Base-by-base conservation (phyloP, 257 asterid species). In the Solanum megistacrolobum region DNA sequence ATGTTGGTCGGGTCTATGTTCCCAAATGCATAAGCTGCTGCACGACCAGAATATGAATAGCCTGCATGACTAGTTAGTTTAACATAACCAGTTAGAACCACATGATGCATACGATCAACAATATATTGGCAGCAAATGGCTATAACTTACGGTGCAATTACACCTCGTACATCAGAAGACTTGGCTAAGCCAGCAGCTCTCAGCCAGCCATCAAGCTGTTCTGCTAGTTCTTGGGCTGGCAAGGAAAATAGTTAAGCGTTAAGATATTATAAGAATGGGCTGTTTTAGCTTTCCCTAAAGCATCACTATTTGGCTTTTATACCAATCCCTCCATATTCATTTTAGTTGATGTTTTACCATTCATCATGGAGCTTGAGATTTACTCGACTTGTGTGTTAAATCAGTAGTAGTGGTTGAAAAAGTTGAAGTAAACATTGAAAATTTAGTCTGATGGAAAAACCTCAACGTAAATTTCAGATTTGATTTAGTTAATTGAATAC, bases 11-110 rank as follows among this genome's bases (percentile, higher is more conserved):
- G 99, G 87, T 97, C 95, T 43, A 97, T 97, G 90, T 94, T 96
- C 79, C 98, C 99, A 92, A 97, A 97, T 29, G 99, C 99, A 89
- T 92, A 97, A 89, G 99, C 99, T 62, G 99, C 99, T 41, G 99
- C 99, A 75, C 96, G 95, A 43, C 99, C 99, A 65, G 99, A 97
- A 90, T 97, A 97, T 5, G 99, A 96, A 87, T 96, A 97, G 90
- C 99, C 99, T 92, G 99, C 99, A 94, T 97, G 99, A 92, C 99
- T 97, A 91, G 85, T 88, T 75, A 89, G 85, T 74, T 88, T 76
- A 89, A 90, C 46, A 88, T n/a, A 79, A 88, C 87, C 88, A 88
- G 79, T 71, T 65, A 85, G 27, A 43, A 87, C 60, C 52, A 84
- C 27, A 83, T 89, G 46, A 88, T 31, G 25, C 41, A 65, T 36